Evolutionary conservation across 1,139 yeast species (phyloP).

Genomic region (Suhomyces ambrosiae): DNA sequence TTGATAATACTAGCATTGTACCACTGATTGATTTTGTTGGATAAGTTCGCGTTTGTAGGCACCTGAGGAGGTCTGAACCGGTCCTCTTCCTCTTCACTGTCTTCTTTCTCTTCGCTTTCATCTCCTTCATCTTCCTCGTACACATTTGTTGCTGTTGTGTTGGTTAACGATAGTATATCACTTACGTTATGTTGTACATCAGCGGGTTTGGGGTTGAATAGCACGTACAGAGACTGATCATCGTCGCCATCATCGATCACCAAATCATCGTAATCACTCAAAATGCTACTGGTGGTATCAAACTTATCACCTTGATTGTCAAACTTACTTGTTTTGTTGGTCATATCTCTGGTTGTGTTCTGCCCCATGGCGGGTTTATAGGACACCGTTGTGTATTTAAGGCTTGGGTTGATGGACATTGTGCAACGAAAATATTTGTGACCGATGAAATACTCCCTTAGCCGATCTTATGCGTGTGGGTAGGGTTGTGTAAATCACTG

Average conservation of each 20-base stretch:
- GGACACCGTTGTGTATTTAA: slow-evolving; percentile 13
- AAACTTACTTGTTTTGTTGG: slow-evolving; percentile 7
- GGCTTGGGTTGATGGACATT: slow-evolving; percentile 13
- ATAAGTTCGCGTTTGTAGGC: slow-evolving; percentile 14
- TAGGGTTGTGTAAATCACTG: neutral
- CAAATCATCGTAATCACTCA: slow-evolving; percentile 24
- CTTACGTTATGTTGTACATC: slow-evolving; percentile 23
- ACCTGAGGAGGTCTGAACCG: neutral
- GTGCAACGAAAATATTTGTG: neutral
- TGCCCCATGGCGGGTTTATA: slow-evolving; percentile 7
- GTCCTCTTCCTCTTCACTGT: slow-evolving; percentile 22
- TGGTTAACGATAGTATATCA: slow-evolving; percentile 44
- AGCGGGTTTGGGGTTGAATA: slow-evolving; percentile 38
- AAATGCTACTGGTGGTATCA: slow-evolving; percentile 22
- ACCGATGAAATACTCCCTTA: too few relatives aligned
- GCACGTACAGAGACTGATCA: slow-evolving; percentile 46
- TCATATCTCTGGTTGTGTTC: slow-evolving; percentile 1
- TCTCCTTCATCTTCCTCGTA: slow-evolving; percentile 16
- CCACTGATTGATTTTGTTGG: slow-evolving; percentile 31
- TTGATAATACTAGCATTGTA: slow-evolving; percentile 18
- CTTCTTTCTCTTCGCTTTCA: slow-evolving; percentile 21
- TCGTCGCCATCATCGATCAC: slow-evolving; percentile 20
- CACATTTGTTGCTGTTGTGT: slow-evolving; percentile 21
- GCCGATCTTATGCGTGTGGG: too few relatives aligned
- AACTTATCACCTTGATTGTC: slow-evolving; percentile 10